A percentile compares a stretch with the other conserved stretches of the same genome.
Evolutionary conservation across 352 stramenopile genomes (phyloP).

Genomic region (Phytopythium aichiense): DNA sequence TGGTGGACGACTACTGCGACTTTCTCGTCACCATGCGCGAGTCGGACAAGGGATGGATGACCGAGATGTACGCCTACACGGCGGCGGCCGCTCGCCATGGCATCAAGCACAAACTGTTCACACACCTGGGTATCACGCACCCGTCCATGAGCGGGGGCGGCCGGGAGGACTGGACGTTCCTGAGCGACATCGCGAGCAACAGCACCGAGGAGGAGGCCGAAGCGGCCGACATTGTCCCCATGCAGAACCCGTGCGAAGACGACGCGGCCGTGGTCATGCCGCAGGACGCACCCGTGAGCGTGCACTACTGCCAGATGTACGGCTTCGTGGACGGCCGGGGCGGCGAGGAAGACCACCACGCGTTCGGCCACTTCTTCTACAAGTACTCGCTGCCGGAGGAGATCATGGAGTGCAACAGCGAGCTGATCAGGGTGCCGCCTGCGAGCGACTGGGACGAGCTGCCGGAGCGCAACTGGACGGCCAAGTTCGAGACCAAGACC

Average conservation of each 20-base stretch:
- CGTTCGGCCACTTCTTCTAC: slow-evolving; percentile 43
- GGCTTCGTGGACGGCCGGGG: slow-evolving; percentile 36
- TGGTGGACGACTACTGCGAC: slow-evolving; percentile 51
- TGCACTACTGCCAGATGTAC: slow-evolving; percentile 59
- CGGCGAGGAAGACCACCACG: slow-evolving; percentile 7
- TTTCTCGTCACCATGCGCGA: slow-evolving; percentile 40
- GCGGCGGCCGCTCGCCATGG: slow-evolving; percentile 41
- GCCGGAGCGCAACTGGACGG: slow-evolving; percentile 12
- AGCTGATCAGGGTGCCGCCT: slow-evolving; percentile 36
- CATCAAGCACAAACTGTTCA: slow-evolving; percentile 55
- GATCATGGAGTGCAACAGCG: slow-evolving; percentile 35
- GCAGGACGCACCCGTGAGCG: slow-evolving; percentile 26
- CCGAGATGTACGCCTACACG: slow-evolving; percentile 55
- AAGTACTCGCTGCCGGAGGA: slow-evolving; percentile 51
- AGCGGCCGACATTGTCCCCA: slow-evolving; percentile 9
- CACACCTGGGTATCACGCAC: slow-evolving; percentile 37
- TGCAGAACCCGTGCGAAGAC: slow-evolving; percentile 38
- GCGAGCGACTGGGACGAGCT: slow-evolving; percentile 30
- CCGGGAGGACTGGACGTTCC: slow-evolving; percentile 44
- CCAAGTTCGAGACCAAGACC: slow-evolving; percentile 6
- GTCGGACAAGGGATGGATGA: slow-evolving; percentile 38
- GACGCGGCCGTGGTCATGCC: slow-evolving; percentile 31
- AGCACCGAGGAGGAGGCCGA: not conserved
- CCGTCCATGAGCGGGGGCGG: slow-evolving; percentile 21
- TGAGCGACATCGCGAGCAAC: slow-evolving; percentile 3